Conservation (phyloP, 768 basidiomycete genomes). For the Dentipellis fragilis region DNA sequence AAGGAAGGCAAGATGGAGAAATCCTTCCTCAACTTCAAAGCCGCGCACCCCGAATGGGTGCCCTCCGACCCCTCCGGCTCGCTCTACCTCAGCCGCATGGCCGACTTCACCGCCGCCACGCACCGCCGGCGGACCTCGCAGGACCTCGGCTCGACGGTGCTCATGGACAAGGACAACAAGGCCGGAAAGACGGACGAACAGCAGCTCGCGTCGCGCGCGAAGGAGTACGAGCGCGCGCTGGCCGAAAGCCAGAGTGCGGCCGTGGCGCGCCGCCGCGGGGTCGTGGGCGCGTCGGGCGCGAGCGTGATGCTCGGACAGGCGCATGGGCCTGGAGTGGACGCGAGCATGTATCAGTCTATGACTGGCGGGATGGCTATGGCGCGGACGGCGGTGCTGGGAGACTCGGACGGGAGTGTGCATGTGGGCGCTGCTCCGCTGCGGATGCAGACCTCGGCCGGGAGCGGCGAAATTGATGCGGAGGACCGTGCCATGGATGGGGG, state of each 20-base stretch:
- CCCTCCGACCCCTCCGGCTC: constrained; percentile 88
- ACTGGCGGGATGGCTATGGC: constrained; percentile 30
- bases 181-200: constrained; percentile 7
- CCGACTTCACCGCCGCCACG: constrained; percentile 49
- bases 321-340: constrained; percentile 17
- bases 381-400: constrained; percentile 64
- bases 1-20: constrained; percentile 99
- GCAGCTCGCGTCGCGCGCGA: constrained; percentile 39
- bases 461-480: constrained; percentile 26
- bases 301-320: constrained; percentile 28
- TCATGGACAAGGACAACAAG: constrained; percentile 4
- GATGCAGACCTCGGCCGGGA: constrained; percentile 12
- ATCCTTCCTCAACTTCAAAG: constrained; percentile 92
- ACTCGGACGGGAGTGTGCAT: constrained; percentile 54
- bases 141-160: constrained; percentile 5
- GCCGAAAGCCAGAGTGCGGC: constrained; percentile 56
- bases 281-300: constrained; percentile 23
- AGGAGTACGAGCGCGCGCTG: constrained; percentile 69
- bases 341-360: constrained; percentile 34
- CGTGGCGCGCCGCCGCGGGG: constrained; percentile 22
- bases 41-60: constrained; percentile 92
- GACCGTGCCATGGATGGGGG: constrained; percentile 43
- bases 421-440: constrained; percentile 5
- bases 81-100: constrained; percentile 79
- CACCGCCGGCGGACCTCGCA: neutral